phyloP scores from a whole-genome alignment of 495 filamentous ascomycete genomes.

The Penicillium odoratum region DNA sequence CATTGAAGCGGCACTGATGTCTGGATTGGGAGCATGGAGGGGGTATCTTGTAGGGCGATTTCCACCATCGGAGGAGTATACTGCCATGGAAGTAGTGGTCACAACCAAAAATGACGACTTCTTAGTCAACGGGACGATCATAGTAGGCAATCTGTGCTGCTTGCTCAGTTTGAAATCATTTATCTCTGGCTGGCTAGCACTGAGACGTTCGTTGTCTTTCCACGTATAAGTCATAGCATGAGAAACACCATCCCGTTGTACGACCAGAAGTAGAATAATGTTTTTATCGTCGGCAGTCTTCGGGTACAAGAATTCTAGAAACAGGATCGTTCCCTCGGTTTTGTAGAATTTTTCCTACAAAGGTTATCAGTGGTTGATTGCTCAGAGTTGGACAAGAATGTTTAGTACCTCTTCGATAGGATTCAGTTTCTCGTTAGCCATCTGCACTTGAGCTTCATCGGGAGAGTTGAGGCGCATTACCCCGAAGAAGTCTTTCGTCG shows the following conservation, averaged over 20 bases:
- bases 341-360: conserved; percentile 54
- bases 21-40: conserved; percentile 29
- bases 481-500: conserved; percentile 55
- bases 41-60: conserved; percentile 38
- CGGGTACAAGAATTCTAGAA: conserved; percentile 86
- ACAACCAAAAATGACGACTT: conserved; percentile 65
- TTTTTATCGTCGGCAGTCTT: conserved; percentile 55
- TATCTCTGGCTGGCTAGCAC: conserved; percentile 39
- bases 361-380: background rate
- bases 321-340: conserved; percentile 72
- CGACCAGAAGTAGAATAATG: conserved; percentile 74
- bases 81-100: conserved; percentile 55
- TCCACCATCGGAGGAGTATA: conserved; percentile 52
- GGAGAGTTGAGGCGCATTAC: conserved; percentile 50
- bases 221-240: conserved; percentile 75
- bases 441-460: conserved; percentile 35
- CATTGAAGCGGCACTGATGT: conserved; percentile 32
- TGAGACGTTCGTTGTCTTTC: conserved; percentile 49
- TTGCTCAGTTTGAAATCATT: conserved; percentile 52
- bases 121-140: conserved; percentile 68
- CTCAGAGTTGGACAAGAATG: conserved; percentile 58
- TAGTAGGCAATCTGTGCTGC: conserved; percentile 61
- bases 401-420: conserved; percentile 38
- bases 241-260: conserved; percentile 59
- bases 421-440: conserved; percentile 30